These are phyloP conservation scores for Amanita thiersii DNA, from an alignment of 768 basidiomycete genomes.

Conservation along the genomic window DNA sequence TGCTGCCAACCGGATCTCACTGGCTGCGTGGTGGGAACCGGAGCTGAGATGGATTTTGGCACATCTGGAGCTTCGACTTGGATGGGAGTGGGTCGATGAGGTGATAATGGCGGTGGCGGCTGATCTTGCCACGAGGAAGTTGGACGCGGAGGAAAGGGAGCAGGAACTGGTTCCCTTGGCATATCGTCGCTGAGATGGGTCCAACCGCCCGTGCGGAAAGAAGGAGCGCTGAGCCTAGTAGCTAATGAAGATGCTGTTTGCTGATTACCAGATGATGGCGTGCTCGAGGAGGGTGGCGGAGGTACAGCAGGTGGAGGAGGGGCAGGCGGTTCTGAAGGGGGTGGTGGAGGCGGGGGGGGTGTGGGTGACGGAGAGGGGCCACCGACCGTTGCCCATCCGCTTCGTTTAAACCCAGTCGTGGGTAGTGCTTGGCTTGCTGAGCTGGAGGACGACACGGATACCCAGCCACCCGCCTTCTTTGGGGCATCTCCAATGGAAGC, in stretches of 20 bases:
- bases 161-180: conserved; percentile 9
- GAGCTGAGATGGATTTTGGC: conserved; percentile 7
- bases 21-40: conserved; percentile 20
- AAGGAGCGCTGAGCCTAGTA: conserved; percentile 23
- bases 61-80: conserved; percentile 8
- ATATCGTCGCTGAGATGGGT: conserved; percentile 48
- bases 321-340: conserved; percentile 10
- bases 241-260: conserved; percentile 1
- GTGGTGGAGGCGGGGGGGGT: conserved; percentile 11
- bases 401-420: conserved; percentile 28
- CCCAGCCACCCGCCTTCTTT: conserved; percentile 42
- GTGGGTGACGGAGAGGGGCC: conserved; percentile 15
- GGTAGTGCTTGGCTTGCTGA: conserved; percentile 8
- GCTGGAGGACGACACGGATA: conserved; percentile 17
- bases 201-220: conserved; percentile 60
- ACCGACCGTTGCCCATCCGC: conserved; percentile 44
- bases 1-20: conserved; percentile 50
- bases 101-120: conserved; percentile 1
- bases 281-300: conserved; percentile 11
- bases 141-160: conserved; percentile 4
- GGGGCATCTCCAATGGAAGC: conserved; percentile 18
- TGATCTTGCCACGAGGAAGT: neutral
- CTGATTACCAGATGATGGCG: conserved; percentile 2
- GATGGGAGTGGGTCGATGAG: neutral
- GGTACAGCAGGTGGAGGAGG: conserved; percentile 10